Evolutionary conservation across 2,329 filamentous ascomycete species (phyloP).

Genomic region (Aureobasidium sp.): DNA sequence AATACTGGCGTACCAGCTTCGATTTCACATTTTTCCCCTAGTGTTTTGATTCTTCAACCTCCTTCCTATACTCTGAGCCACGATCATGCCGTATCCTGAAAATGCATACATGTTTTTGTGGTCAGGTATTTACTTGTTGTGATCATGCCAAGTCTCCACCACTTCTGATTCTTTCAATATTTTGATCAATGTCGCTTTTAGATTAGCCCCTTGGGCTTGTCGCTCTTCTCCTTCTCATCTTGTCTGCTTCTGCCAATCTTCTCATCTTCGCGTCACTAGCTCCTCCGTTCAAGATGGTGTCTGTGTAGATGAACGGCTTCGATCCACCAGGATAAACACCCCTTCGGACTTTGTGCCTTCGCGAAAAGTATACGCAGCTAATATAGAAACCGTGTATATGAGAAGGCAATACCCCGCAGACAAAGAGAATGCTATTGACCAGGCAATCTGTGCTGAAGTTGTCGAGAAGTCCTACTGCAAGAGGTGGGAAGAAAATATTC

Average conservation of each 20-base stretch:
- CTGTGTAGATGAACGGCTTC: conserved; percentile 31
- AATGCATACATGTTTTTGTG: background rate
- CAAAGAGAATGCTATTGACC: conserved; percentile 34
- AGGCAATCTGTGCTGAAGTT: conserved; percentile 31
- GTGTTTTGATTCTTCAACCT: background rate
- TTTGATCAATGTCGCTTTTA: background rate
- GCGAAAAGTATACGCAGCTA: conserved; percentile 31
- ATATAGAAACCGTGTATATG: conserved; percentile 39
- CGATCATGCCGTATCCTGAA: too few species aligned
- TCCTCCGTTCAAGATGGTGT: conserved; percentile 33
- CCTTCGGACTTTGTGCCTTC: conserved; percentile 27
- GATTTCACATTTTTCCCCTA: background rate
- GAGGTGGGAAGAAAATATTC: conserved; percentile 37
- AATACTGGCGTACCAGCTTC: background rate
- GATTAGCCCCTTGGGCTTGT: background rate
- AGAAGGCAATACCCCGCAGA: conserved; percentile 35
- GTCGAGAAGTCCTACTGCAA: conserved; percentile 32
- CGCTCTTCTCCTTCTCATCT: background rate
- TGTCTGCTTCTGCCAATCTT: conserved; percentile 25
- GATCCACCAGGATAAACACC: conserved; percentile 32
- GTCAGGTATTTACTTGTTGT: background rate
- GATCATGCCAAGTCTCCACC: background rate
- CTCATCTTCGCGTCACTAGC: conserved; percentile 28
- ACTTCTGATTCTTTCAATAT: background rate
- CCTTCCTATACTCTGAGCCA: background rate